Conservation (phyloP, 2,329 filamentous ascomycete species). For the Truncatella angustata region DNA sequence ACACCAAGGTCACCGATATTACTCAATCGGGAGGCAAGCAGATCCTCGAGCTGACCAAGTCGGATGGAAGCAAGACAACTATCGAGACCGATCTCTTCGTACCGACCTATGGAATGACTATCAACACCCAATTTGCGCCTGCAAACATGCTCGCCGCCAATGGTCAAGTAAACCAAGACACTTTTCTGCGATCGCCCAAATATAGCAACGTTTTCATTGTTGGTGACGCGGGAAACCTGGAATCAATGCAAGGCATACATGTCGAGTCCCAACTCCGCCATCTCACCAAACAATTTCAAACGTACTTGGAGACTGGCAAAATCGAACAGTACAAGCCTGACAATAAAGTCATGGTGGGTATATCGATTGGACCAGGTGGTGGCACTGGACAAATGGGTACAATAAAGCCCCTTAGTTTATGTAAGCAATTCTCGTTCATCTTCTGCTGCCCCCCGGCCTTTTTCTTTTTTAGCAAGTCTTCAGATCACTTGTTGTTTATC, state of each 20-base stretch:
- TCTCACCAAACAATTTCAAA: conserved; percentile 30
- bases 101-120: conserved; percentile 42
- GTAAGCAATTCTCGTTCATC: too few relatives aligned
- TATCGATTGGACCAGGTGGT: conserved; percentile 39
- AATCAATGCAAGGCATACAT: conserved; percentile 29
- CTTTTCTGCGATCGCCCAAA: conserved; percentile 32
- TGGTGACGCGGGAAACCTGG: conserved; percentile 42
- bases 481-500: too few relatives aligned
- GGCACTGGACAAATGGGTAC: conserved; percentile 36
- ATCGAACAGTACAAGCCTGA: conserved; percentile 29
- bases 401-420: conserved; percentile 36
- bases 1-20: conserved; percentile 33
- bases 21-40: conserved; percentile 10
- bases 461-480: too few relatives aligned
- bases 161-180: conserved; percentile 36
- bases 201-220: conserved; percentile 41
- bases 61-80: conserved; percentile 29
- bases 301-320: conserved; percentile 28
- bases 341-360: conserved; percentile 29
- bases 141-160: conserved; percentile 30
- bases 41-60: conserved; percentile 32
- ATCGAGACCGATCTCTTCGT: conserved; percentile 45
- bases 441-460: too few relatives aligned
- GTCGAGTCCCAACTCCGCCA: conserved; percentile 33
- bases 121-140: conserved; percentile 45